Conservation (phyloP, 805 yeast genomes). For the Blastobotrys attinorum region DNA sequence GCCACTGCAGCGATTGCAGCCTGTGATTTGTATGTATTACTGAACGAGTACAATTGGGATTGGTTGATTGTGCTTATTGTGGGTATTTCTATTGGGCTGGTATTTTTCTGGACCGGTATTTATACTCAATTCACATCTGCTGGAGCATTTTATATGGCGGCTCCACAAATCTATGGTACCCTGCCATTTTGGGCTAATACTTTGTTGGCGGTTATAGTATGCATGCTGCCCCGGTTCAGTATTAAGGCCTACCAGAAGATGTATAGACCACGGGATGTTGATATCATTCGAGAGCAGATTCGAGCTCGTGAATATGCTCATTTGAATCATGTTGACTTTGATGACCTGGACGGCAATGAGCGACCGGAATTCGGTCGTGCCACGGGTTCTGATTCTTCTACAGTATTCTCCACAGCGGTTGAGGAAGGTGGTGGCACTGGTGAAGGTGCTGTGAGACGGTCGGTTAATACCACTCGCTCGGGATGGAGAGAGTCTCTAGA, state of each 20-base stretch:
- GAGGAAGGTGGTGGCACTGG: conserved; percentile 2
- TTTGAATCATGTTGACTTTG: conserved; percentile 8
- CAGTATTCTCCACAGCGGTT: conserved; percentile 1
- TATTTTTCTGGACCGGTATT: conserved; percentile 66
- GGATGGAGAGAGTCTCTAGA: conserved; percentile 3
- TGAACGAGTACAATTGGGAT: conserved; percentile 67
- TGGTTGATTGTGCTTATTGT: conserved; percentile 49
- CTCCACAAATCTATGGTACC: conserved; percentile 51
- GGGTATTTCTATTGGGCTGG: conserved; percentile 45
- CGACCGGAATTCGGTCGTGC: not conserved
- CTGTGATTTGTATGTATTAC: conserved; percentile 52
- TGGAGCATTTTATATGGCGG: conserved; percentile 54
- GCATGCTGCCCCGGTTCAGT: conserved; percentile 52
- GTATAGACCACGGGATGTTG: conserved; percentile 53
- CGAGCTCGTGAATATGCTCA: conserved; percentile 37
- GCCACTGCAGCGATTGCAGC: conserved; percentile 51
- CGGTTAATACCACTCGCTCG: not conserved
- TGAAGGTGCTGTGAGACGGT: not conserved
- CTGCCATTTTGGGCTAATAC: conserved; percentile 53
- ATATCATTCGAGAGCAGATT: conserved; percentile 53
- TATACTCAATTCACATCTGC: conserved; percentile 49
- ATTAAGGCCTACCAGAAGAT: conserved; percentile 43
- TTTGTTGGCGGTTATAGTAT: conserved; percentile 42
- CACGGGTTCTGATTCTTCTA: not conserved
- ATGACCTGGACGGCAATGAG: conserved; percentile 1